Evolutionary conservation across 441 rosid species (phyloP).

Genomic region (Melastoma candidum): DNA sequence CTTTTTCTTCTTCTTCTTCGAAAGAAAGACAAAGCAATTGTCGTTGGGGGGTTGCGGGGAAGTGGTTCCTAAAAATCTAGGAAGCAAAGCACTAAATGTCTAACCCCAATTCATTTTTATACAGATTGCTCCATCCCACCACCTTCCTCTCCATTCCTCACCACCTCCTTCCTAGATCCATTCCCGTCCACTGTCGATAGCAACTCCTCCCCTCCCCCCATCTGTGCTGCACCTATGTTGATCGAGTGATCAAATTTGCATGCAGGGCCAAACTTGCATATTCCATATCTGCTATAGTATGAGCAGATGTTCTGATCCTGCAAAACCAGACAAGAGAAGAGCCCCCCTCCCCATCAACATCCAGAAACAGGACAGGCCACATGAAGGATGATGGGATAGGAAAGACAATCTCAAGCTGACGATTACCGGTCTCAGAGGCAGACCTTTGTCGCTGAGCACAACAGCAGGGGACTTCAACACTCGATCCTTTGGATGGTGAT

Average conservation of each 20-base stretch:
- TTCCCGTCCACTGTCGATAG: no score
- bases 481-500: conserved; percentile 25
- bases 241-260: conserved; percentile 20
- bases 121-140: no score
- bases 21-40: no score
- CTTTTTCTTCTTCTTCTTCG: no score
- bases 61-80: no score
- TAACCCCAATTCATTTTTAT: no score
- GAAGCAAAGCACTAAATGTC: no score
- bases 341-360: background rate
- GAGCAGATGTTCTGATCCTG: conserved; percentile 21
- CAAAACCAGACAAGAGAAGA: background rate
- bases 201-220: no score
- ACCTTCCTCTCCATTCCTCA: no score
- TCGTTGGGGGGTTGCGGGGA: no score
- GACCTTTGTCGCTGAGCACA: conserved; percentile 9
- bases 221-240: no score
- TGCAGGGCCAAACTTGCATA: conserved; percentile 19
- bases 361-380: background rate
- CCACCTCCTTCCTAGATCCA: no score
- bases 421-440: conserved; percentile 20
- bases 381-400: background rate
- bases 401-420: background rate
- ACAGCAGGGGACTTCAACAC: conserved; percentile 6
- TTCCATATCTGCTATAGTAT: conserved; percentile 14